Base-by-base conservation (phyloP, 2,329 filamentous ascomycete species). In the Aspergillus intermedius region DNA sequence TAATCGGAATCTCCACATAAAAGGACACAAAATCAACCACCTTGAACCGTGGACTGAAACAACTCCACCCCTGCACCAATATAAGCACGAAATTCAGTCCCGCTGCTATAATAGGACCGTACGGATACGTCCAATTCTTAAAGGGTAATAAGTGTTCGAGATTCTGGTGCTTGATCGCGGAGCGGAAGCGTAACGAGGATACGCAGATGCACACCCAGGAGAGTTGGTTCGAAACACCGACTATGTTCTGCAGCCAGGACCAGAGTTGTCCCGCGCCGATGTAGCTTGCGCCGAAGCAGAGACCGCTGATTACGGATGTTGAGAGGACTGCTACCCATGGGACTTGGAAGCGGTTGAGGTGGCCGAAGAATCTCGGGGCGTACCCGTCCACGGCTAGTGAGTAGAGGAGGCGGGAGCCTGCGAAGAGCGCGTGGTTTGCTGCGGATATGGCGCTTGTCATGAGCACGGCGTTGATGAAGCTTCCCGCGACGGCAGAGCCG, bases 181-280 rank as follows among this genome's bases (percentile, higher is more conserved):
- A 66, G 22, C 83, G 79, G 70, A 86, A 86, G 22, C 83, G 80
- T n/a, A 86, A 67, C 0, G 80, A 84, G 0, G 82, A 77, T 47
- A 85, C 71, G 5, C 81, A 77, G 50, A 86, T 86, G 48, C 79
- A 74, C 55, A 69, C 64, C 82, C 83, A 86, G 44, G 79, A 80
- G 4, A 86, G 67, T 65, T 85, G 82, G 61, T 84, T 85, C 0
- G 81, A 84, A 0, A 86, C 82, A 9, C 82, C 82, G 48, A 86
- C 80, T 42, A 86, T 77, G 49, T 84, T 84, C 60, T 85, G 82
- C 15, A 85, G 65, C 82, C 82, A 85, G 1, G 74, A 77, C 82
- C 82, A 85, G 4, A 85, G 65, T 54, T 84, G 74, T 0, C 82
- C 82, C 0, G 82, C 81, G 0, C 81, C 80, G 46, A 85, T 83